Evolutionary conservation across 805 yeast genomes (phyloP).

Genomic region (Metschnikowia continentalis): DNA sequence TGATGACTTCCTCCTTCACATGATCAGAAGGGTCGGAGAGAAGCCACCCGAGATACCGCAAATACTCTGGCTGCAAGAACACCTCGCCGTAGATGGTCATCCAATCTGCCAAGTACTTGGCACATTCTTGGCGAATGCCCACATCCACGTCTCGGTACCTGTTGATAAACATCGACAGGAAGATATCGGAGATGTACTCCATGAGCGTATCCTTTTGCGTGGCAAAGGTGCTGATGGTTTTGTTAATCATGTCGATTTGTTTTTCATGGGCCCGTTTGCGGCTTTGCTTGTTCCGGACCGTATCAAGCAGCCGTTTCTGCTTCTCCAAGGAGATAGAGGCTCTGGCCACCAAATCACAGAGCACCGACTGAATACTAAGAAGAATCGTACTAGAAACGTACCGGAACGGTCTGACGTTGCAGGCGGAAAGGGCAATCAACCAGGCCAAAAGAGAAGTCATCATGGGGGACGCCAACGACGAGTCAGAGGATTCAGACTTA

Average conservation of each 20-base stretch:
- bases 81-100: conserved; percentile 65
- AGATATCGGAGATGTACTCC: conserved; percentile 59
- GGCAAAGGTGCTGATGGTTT: conserved; percentile 32
- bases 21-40: conserved; percentile 61
- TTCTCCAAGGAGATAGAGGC: conserved; percentile 37
- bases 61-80: conserved; percentile 64
- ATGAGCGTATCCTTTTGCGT: conserved; percentile 51
- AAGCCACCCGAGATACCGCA: conserved; percentile 81
- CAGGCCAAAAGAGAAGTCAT: conserved; percentile 63
- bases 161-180: conserved; percentile 63
- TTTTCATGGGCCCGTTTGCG: conserved; percentile 30
- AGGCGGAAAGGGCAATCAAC: conserved; percentile 69
- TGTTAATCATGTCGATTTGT: conserved; percentile 45
- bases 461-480: conserved; percentile 37
- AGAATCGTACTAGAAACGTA: conserved; percentile 59
- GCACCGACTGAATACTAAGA: conserved; percentile 53
- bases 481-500: conserved; percentile 18
- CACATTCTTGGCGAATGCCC: conserved; percentile 64
- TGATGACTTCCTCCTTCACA: conserved; percentile 65
- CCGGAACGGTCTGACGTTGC: conserved; percentile 67
- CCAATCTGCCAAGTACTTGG: conserved; percentile 63
- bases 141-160: conserved; percentile 80
- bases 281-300: conserved; percentile 25
- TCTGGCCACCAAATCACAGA: conserved; percentile 48
- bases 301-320: conserved; percentile 41